Conservation (phyloP, 116 monocot species). For the Posidonia oceanica region DNA sequence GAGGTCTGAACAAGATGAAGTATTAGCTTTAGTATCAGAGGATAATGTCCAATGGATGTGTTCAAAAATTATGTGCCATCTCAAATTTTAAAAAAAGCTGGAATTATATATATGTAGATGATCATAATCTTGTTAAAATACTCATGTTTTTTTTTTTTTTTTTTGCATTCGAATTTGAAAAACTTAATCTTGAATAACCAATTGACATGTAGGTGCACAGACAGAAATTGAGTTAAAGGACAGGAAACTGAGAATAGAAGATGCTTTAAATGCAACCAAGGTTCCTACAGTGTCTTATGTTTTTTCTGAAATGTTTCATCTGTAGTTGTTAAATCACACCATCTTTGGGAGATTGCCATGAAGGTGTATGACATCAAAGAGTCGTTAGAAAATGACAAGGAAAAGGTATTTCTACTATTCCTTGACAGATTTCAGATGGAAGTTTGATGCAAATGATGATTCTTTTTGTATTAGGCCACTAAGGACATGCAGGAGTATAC, state of each 20-base stretch:
- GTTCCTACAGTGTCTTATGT: slow-evolving; percentile 19
- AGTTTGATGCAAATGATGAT: too few species aligned
- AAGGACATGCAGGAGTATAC: too few species aligned
- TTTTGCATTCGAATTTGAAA: not conserved
- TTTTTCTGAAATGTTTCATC: not conserved
- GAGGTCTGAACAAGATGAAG: too few species aligned
- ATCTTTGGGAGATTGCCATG: slow-evolving; percentile 51
- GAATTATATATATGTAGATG: too few species aligned
- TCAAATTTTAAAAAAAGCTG: too few species aligned
- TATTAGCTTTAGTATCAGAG: too few species aligned
- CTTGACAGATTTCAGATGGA: not conserved
- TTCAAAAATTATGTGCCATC: too few species aligned
- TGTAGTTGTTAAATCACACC: slow-evolving; percentile 82
- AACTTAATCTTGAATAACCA: not conserved
- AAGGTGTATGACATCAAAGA: slow-evolving; percentile 66
- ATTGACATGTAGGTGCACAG: slow-evolving; percentile 76
- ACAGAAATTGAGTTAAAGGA: slow-evolving; percentile 76
- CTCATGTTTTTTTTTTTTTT: not conserved
- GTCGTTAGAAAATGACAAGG: slow-evolving; percentile 63
- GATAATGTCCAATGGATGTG: too few species aligned
- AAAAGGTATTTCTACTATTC: slow-evolving; percentile 40
- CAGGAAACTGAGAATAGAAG: slow-evolving; percentile 78
- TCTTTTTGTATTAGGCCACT: too few species aligned
- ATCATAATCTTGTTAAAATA: not conserved
- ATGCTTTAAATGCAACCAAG: slow-evolving; percentile 84